Percentiles rank a stretch among this genome's conserved stretches.
Evolutionary conservation across 1,139 yeast genomes (phyloP).

Genomic region (Arxiozyma slooffiae): DNA sequence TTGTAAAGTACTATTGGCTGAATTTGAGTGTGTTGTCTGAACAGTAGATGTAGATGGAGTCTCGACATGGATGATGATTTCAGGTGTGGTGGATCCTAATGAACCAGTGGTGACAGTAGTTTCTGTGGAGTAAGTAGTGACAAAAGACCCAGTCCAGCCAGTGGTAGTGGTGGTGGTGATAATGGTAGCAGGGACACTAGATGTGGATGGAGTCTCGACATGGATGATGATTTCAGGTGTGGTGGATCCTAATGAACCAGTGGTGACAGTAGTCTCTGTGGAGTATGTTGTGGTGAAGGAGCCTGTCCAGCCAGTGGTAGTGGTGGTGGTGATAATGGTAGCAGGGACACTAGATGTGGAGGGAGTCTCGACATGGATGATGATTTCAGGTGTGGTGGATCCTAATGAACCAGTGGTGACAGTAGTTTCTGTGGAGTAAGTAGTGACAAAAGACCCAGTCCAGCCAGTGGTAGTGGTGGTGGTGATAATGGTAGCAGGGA

Average conservation of each 20-base stretch:
- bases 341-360: conserved; percentile 3
- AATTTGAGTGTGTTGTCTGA: neutral
- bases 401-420: too few species aligned
- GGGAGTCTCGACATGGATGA: too few species aligned
- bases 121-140: neutral
- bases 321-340: neutral
- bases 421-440: too few species aligned
- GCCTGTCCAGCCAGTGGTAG: neutral
- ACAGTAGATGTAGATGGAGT: neutral
- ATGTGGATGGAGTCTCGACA: conserved; percentile 2
- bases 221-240: conserved; percentile 11
- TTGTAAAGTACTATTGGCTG: neutral
- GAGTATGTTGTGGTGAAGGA: conserved; percentile 15
- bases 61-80: neutral
- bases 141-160: conserved; percentile 3
- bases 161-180: conserved; percentile 11
- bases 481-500: conserved; percentile 1
- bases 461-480: conserved; percentile 13
- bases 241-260: conserved; percentile 8
- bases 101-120: neutral
- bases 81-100: neutral
- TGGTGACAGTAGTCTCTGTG: conserved; percentile 8
- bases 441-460: conserved; percentile 12
- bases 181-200: neutral
- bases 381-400: too few species aligned